Conservation (phyloP, 2,329 filamentous ascomycete genomes). For the Delphinella strobiligena region DNA sequence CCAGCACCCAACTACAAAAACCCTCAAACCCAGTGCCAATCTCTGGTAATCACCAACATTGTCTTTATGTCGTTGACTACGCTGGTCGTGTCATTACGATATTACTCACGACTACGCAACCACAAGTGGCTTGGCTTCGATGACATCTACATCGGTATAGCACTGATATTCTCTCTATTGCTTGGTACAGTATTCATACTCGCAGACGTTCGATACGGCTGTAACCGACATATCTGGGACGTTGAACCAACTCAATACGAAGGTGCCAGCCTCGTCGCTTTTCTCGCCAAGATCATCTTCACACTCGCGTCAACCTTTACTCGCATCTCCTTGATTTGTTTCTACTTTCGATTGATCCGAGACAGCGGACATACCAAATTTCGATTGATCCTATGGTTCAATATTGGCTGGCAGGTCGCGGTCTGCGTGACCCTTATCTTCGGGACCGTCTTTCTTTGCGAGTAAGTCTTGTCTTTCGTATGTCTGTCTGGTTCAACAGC, state of each 20-base stretch:
- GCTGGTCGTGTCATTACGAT: conserved; percentile 23
- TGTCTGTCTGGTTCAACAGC: too few relatives aligned
- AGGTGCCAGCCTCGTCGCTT: conserved; percentile 25
- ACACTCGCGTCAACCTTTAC: conserved; percentile 30
- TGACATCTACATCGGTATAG: conserved; percentile 28
- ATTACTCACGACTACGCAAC: conserved; percentile 28
- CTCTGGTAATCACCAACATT: conserved; percentile 27
- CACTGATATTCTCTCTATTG: conserved; percentile 24
- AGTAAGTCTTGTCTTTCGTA: conserved; percentile 14
- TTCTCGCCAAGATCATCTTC: conserved; percentile 31
- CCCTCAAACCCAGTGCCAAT: conserved; percentile 27
- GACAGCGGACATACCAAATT: conserved; percentile 29
- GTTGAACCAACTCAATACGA: conserved; percentile 19
- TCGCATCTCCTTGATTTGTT: conserved; percentile 30
- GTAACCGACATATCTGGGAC: conserved; percentile 33
- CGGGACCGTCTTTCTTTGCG: conserved; percentile 28
- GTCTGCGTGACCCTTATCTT: conserved; percentile 27
- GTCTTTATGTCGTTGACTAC: conserved; percentile 26
- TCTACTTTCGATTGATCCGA: conserved; percentile 33
- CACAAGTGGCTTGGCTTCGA: conserved; percentile 32
- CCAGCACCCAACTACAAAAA: conserved; percentile 30
- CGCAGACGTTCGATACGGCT: conserved; percentile 29
- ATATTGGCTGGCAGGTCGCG: conserved; percentile 24
- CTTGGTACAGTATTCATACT: conserved; percentile 28
- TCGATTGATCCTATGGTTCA: conserved; percentile 26